Percentiles rank a stretch among this genome's conserved stretches.
Conservation (phyloP, 2,329 filamentous ascomycete genomes). For the Coniella vitis region DNA sequence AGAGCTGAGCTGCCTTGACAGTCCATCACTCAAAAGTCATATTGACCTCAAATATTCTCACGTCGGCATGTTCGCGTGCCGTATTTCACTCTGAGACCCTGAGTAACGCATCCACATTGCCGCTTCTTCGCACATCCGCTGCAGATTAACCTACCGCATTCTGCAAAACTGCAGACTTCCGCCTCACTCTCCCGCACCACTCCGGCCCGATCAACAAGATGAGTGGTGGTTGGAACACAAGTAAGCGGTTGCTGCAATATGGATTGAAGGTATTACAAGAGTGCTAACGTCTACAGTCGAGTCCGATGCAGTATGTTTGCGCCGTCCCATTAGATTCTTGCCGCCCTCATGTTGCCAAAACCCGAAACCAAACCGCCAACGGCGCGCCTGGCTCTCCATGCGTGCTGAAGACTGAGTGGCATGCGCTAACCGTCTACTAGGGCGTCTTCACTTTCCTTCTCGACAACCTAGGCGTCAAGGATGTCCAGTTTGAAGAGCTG, state of each 20-base stretch:
- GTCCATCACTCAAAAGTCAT: neutral
- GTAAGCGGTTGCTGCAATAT: conserved; percentile 33
- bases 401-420: too few species aligned
- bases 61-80: neutral
- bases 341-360: neutral
- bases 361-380: neutral
- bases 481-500: conserved; percentile 95
- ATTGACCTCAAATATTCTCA: neutral
- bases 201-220: conserved; percentile 31
- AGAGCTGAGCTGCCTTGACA: neutral
- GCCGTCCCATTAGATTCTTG: conserved; percentile 22
- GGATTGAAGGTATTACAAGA: neutral
- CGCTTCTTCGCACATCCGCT: too few species aligned
- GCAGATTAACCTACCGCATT: too few species aligned
- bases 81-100: neutral
- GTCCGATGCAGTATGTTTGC: conserved; percentile 73
- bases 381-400: neutral
- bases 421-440: conserved; percentile 32
- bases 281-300: conserved; percentile 52
- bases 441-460: conserved; percentile 97
- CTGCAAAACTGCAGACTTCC: too few species aligned
- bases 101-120: too few species aligned
- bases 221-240: conserved; percentile 93
- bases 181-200: neutral
- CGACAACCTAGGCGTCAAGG: conserved; percentile 81